Base-by-base conservation (phyloP, 345 rosid genomes). In the Euclidium syriacum region DNA sequence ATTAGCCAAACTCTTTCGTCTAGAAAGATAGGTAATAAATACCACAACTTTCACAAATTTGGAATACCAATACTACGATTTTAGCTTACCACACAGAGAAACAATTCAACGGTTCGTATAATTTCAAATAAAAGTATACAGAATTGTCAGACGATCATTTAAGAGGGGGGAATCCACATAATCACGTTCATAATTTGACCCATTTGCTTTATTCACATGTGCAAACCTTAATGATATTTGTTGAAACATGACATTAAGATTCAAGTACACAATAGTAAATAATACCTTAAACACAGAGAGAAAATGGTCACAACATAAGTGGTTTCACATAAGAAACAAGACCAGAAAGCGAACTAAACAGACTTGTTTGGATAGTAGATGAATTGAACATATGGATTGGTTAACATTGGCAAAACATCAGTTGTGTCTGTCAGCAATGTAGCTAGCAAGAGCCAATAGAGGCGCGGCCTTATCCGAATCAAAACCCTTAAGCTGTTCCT, bases 361-460 rank as follows among this genome's bases (percentile, higher is more conserved):
- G 7, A 39, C 14, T 22, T 52, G 14, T 32, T 41, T 10, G 4
- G 43, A 41, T 7, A 64, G 14, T 51, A 22, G 34, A 46, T 14
- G 7, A 32, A 40, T n/a, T 63, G 25, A 39, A 7, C 20, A 62
- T 7, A 39, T 20, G 68, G 33, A 38, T 35, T 29, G 26, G 5
- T 25, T 1, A 7, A 4, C 29, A 29, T 1, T 1, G 8, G 41
- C 17, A 30, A 30, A 5, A 1, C 1, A 52, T 73, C 65, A 91
- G 32, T 80, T 81, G 62, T 89, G 82, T 83, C 96, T 80, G 32
- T 58, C 12, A 49, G 91, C 84, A 67, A 91, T 89, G 70, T 86
- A 91, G 70, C 78, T 79, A 23, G 90, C 89, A 67, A 91, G 74
- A 69, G 95, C 90, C 68, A 85, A 66, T 73, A 91, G 78, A 17